These are phyloP conservation scores for Lactuca sativa DNA, from an alignment of 129 eudicot species.

Conservation along the genomic window DNA sequence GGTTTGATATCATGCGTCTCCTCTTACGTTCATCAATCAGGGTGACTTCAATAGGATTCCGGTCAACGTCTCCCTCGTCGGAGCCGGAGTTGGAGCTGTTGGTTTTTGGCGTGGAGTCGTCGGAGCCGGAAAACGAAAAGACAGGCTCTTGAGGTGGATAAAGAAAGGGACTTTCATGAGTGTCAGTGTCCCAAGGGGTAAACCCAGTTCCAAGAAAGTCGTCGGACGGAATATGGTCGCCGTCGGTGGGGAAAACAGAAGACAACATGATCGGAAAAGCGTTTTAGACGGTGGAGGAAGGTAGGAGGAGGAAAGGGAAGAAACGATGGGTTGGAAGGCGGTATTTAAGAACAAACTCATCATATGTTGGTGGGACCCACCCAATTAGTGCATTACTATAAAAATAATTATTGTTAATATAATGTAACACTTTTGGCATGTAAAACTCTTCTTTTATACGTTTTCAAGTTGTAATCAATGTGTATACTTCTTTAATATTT, in stretches of 20 bases:
- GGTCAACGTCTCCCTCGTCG: conserved; percentile 20
- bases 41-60: conserved; percentile 7
- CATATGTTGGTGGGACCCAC: conserved; percentile 32
- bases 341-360: conserved; percentile 53
- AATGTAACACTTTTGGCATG: conserved; percentile 7
- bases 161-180: conserved; percentile 36
- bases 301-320: conserved; percentile 82
- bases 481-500: not conserved
- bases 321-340: conserved; percentile 47
- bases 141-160: conserved; percentile 49
- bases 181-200: conserved; percentile 50
- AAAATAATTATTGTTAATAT: not conserved
- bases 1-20: conserved; percentile 89
- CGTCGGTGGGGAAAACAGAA: conserved; percentile 42
- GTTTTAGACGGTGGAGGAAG: conserved; percentile 37
- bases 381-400: conserved; percentile 36
- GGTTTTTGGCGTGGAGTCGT: conserved; percentile 34
- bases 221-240: conserved; percentile 33
- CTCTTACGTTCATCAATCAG: conserved; percentile 65
- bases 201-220: conserved; percentile 44
- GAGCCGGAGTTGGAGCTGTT: conserved; percentile 42
- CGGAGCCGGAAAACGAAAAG: conserved; percentile 50
- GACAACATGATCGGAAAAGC: conserved; percentile 65
- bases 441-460: not conserved
- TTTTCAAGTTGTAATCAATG: not conserved